Evolutionary conservation across 352 stramenopile genomes (phyloP).

Genomic region (Phytophthora vignae): DNA sequence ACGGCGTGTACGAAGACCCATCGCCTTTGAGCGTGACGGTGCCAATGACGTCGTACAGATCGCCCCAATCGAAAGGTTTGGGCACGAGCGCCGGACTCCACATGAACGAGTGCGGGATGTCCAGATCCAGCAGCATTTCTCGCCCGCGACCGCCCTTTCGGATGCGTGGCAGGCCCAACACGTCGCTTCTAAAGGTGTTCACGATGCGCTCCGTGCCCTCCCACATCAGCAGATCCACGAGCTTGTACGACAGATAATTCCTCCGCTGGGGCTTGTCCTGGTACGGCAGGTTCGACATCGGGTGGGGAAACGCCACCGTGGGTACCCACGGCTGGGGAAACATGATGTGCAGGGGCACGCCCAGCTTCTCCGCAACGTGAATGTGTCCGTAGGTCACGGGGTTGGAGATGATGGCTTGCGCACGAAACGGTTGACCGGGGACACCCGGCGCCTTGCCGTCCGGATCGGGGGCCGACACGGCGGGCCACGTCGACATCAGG

Average conservation of each 20-base stretch:
- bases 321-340: constrained; percentile 90
- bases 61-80: constrained; percentile 90
- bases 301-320: constrained; percentile 90
- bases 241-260: constrained; percentile 86
- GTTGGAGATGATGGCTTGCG: constrained; percentile 94
- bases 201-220: constrained; percentile 63
- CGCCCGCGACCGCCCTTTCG: constrained; percentile 55
- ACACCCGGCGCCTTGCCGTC: constrained; percentile 50
- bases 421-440: constrained; percentile 66
- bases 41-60: constrained; percentile 85
- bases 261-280: constrained; percentile 50
- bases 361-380: constrained; percentile 91
- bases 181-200: constrained; percentile 75
- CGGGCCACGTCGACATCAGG: constrained; percentile 84
- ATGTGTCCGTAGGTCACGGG: constrained; percentile 92
- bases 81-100: constrained; percentile 87
- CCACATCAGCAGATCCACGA: constrained; percentile 86
- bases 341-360: constrained; percentile 93
- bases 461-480: constrained; percentile 75
- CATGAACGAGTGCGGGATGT: constrained; percentile 89
- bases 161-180: constrained; percentile 59
- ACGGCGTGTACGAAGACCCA: constrained; percentile 44
- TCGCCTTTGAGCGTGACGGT: constrained; percentile 65
- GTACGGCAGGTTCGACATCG: constrained; percentile 85
- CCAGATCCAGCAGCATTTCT: constrained; percentile 60